phyloP scores from a whole-genome alignment of 2,329 filamentous ascomycete genomes.

The Hirsutella minnesotensis region DNA sequence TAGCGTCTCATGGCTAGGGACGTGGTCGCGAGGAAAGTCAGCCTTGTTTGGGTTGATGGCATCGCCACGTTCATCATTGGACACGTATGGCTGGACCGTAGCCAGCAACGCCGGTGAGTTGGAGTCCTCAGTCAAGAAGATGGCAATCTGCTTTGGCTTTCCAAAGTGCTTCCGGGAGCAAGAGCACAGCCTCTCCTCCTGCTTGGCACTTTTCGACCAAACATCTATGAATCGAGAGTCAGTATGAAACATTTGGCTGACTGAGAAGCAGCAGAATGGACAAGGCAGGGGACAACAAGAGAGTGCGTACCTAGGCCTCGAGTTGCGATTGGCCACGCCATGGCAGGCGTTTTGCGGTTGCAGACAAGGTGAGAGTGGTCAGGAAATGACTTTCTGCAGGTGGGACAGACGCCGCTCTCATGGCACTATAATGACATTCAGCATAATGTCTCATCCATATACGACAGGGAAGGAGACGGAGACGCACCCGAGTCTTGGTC shows the following conservation, averaged over 20 bases:
- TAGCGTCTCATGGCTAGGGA: slow-evolving; percentile 22
- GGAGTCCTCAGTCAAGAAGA: slow-evolving; percentile 22
- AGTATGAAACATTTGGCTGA: not conserved
- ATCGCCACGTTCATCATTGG: slow-evolving; percentile 17
- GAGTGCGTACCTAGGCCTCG: slow-evolving; percentile 21
- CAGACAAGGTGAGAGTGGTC: slow-evolving; percentile 27
- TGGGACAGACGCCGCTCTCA: slow-evolving; percentile 28
- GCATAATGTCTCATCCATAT: not conserved
- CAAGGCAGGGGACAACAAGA: not conserved
- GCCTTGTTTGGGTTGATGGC: slow-evolving; percentile 19
- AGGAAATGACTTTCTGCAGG: slow-evolving; percentile 28
- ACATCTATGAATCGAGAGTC: slow-evolving; percentile 17
- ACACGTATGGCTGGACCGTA: slow-evolving; percentile 24
- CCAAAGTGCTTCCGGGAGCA: slow-evolving; percentile 24
- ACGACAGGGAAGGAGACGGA: slow-evolving; percentile 4
- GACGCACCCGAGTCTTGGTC: slow-evolving; percentile 34
- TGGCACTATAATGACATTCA: slow-evolving; percentile 19
- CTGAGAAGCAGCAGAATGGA: not conserved
- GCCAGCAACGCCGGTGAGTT: slow-evolving; percentile 26
- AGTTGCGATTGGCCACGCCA: slow-evolving; percentile 25
- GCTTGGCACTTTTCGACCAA: slow-evolving; percentile 21
- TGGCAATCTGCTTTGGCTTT: slow-evolving; percentile 22
- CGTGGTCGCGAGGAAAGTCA: slow-evolving; percentile 23
- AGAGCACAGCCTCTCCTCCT: slow-evolving; percentile 20
- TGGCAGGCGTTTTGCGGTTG: slow-evolving; percentile 23